Percentiles rank a stretch among this genome's conserved stretches.
Conservation (phyloP, 2,329 filamentous ascomycete species). For the Phaeosphaeriaceae sp. region DNA sequence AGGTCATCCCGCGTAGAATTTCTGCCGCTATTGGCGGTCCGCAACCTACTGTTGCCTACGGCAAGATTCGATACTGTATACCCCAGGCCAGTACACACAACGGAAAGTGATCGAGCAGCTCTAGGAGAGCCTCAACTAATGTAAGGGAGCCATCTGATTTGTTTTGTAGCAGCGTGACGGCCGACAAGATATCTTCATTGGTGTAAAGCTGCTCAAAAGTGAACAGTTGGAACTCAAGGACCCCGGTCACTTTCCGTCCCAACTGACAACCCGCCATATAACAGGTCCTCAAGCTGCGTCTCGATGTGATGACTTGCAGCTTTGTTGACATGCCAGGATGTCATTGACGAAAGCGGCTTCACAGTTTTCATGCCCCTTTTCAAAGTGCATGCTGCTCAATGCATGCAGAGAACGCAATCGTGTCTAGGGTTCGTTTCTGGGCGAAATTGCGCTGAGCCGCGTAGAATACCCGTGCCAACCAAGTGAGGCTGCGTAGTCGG, state of each 20-base stretch:
- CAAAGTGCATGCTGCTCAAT: constrained; percentile 13
- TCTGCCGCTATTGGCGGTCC: constrained; percentile 3
- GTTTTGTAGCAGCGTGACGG: too few species aligned
- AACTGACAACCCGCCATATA: too few species aligned
- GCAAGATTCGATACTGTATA: background rate
- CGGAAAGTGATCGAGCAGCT: too few species aligned
- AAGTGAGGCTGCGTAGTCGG: constrained; percentile 35
- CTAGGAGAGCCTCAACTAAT: too few species aligned
- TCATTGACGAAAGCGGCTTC: constrained; percentile 2
- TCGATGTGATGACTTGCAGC: background rate
- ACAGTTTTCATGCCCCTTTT: constrained; percentile 16
- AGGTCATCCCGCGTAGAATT: constrained; percentile 10
- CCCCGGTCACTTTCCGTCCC: too few species aligned
- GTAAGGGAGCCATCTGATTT: too few species aligned
- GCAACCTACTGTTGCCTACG: constrained; percentile 7
- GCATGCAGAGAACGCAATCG: constrained; percentile 8
- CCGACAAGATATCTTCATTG: too few species aligned
- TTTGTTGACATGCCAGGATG: constrained; percentile 1
- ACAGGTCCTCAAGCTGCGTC: constrained; percentile 14
- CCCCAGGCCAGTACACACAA: too few species aligned
- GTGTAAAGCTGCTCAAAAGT: too few species aligned
- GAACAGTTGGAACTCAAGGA: too few species aligned
- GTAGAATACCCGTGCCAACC: constrained; percentile 27
- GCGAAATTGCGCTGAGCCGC: constrained; percentile 7
- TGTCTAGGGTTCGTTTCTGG: constrained; percentile 1